Evolutionary conservation across 2,329 filamentous ascomycete genomes (phyloP).

Genomic region (Alternaria sp.): DNA sequence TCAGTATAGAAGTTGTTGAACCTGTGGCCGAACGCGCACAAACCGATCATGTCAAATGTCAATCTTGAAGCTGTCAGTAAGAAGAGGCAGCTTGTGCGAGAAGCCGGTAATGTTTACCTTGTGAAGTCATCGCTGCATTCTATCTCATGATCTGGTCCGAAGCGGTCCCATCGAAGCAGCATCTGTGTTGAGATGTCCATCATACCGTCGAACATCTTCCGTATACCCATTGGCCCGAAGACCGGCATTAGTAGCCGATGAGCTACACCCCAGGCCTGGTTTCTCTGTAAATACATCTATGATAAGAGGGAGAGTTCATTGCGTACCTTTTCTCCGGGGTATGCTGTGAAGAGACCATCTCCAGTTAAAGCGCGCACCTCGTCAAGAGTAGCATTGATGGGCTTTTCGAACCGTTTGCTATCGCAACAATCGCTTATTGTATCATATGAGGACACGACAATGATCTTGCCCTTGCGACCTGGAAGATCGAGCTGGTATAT

Average conservation of each 20-base stretch:
- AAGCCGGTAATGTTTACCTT: not conserved
- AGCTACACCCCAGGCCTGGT: slow-evolving; percentile 13
- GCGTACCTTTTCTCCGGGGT: slow-evolving; percentile 14
- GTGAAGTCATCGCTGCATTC: slow-evolving; percentile 16
- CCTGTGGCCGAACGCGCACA: slow-evolving; percentile 18
- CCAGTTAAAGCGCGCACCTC: slow-evolving; percentile 15
- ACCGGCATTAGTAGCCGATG: slow-evolving; percentile 17
- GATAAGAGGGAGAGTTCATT: not conserved
- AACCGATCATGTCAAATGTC: slow-evolving; percentile 17
- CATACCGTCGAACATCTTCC: slow-evolving; percentile 18
- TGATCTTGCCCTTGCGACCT: slow-evolving; percentile 11
- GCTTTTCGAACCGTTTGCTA: slow-evolving; percentile 13
- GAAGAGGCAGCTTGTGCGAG: too few species aligned
- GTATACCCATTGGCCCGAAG: slow-evolving; percentile 18
- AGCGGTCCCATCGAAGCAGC: slow-evolving; percentile 18
- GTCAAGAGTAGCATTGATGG: slow-evolving; percentile 16
- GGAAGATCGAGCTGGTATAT: slow-evolving; percentile 16
- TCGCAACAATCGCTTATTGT: slow-evolving; percentile 18
- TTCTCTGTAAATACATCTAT: not conserved
- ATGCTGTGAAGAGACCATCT: slow-evolving; percentile 17
- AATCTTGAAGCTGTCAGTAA: slow-evolving; percentile 1
- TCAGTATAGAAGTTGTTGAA: slow-evolving; percentile 21
- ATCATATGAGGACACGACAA: slow-evolving; percentile 17
- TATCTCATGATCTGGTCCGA: slow-evolving; percentile 16
- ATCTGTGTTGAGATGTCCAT: slow-evolving; percentile 17